Evolutionary conservation across 768 basidiomycete species (phyloP).

Genomic region (Mycena capillaripes): DNA sequence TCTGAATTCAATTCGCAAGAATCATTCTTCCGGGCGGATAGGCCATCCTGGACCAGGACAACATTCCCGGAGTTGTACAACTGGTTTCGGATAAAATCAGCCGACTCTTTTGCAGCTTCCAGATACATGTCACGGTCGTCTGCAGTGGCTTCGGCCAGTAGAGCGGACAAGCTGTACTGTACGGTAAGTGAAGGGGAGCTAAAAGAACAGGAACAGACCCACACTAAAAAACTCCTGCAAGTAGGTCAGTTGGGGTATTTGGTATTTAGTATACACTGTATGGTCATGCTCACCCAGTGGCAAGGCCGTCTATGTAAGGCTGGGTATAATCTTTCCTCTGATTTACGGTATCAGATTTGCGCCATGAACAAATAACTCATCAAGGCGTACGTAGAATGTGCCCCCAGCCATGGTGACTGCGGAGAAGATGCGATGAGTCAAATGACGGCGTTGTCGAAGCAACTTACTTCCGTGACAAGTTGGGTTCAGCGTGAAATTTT

Average conservation of each 20-base stretch:
- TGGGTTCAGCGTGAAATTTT: not conserved
- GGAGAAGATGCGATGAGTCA: not conserved
- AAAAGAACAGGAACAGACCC: no score
- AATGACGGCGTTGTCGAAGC: not conserved
- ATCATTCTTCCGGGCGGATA: not conserved
- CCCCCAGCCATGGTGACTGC: not conserved
- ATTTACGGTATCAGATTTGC: not conserved
- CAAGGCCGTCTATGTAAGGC: not conserved
- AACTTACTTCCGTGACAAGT: not conserved
- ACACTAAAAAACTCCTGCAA: not conserved
- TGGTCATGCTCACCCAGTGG: not conserved
- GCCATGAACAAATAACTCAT: not conserved
- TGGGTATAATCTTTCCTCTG: not conserved
- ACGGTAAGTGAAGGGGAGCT: not conserved
- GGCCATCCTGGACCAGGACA: not conserved
- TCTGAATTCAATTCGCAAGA: not conserved
- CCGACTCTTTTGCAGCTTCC: conserved; percentile 23
- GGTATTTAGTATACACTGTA: not conserved
- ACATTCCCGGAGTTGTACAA: not conserved
- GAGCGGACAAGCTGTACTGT: not conserved
- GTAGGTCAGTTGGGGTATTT: no score
- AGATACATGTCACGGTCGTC: conserved; percentile 5
- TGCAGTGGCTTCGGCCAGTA: conserved; percentile 4
- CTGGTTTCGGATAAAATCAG: not conserved
- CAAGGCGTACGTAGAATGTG: not conserved